A percentile compares a stretch with the other conserved stretches of the same genome.
These are phyloP conservation scores for Corynascus novoguineensis DNA, from an alignment of 495 filamentous ascomycete genomes.

Conservation along the genomic window DNA sequence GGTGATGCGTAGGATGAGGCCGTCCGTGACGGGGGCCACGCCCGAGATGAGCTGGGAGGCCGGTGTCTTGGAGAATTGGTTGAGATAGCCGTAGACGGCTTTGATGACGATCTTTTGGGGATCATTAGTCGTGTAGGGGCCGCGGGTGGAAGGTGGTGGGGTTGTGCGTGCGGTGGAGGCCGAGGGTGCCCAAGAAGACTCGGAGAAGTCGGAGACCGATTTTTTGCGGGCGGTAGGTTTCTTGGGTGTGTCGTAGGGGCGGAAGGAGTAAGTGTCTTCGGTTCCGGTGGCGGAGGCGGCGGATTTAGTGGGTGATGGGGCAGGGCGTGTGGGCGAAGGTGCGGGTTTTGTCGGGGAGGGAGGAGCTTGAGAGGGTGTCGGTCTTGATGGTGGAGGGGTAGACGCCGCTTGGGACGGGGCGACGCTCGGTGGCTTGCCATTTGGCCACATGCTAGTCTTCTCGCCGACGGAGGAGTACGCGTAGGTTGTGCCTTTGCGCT, in stretches of 20 bases:
- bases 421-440: constrained; percentile 40
- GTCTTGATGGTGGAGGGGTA: constrained; percentile 14
- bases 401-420: constrained; percentile 18
- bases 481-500: constrained; percentile 40
- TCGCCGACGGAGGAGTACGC: constrained; percentile 52
- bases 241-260: constrained; percentile 74
- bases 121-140: constrained; percentile 75
- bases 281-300: constrained; percentile 51
- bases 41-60: constrained; percentile 75
- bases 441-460: constrained; percentile 53
- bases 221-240: constrained; percentile 43
- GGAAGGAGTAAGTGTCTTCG: constrained; percentile 68
- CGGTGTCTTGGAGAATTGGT: constrained; percentile 73
- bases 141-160: constrained; percentile 71
- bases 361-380: constrained; percentile 12
- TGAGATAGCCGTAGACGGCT: constrained; percentile 86
- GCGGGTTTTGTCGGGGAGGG: constrained; percentile 12
- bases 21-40: constrained; percentile 72
- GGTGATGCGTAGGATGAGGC: constrained; percentile 74
- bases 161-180: constrained; percentile 79
- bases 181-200: constrained; percentile 77
- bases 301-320: constrained; percentile 22
- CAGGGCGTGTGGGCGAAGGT: constrained; percentile 13
- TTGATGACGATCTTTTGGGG: constrained; percentile 91
- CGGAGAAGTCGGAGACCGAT: constrained; percentile 65